Base-by-base conservation (phyloP, 75 land plant genomes). In the Sequoia sempervirens region DNA sequence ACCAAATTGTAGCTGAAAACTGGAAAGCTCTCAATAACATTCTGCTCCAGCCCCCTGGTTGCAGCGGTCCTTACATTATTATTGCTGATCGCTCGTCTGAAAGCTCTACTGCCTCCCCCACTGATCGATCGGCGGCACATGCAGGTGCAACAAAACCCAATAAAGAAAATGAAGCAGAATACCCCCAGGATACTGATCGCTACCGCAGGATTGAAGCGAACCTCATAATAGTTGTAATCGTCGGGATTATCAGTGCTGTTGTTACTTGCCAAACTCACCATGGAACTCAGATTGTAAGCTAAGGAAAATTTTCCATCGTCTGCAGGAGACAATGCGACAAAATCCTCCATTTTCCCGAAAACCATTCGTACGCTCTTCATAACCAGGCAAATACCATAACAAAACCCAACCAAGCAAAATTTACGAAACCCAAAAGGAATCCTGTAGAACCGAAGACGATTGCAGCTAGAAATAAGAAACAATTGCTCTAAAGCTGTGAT, bases 91-190 rank as follows among this genome's bases (percentile, higher is more conserved):
- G 12, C 88, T 87, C 88, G 17, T 52, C 88, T 64, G 15, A 38
- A 12, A 18, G 81, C 13, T 43, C 82, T 79, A 13, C 40, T 43
- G 82, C 46, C 9, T 18, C 1, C 50, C 50, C 50, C 58, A 2
- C 11, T 81, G 45, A 18, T 14, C 85, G 84, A n/a, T 87, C 96
- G 91, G 83, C 87, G 87, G 32, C 96, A 91, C 83, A 92, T 34
- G 90, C 90, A 94, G 82, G 94, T 80, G 80, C 91, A 91, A 88
- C 92, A 91, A 84, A 95, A 90, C 1, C 93, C 96, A 56, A 94
- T 80, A 82, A 95, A 88, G 86, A 94, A 95, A 73, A 94, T 82
- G 32, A 91, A 87, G 40, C 89, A 84, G 45, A 95, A 43, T 30
- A 95, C 85, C 32, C 90, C 91, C 10, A 91, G 85, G 54, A 94